Evolutionary conservation across 2,329 filamentous ascomycete species (phyloP).

Genomic region (Lasiodiplodia hormozganensis): DNA sequence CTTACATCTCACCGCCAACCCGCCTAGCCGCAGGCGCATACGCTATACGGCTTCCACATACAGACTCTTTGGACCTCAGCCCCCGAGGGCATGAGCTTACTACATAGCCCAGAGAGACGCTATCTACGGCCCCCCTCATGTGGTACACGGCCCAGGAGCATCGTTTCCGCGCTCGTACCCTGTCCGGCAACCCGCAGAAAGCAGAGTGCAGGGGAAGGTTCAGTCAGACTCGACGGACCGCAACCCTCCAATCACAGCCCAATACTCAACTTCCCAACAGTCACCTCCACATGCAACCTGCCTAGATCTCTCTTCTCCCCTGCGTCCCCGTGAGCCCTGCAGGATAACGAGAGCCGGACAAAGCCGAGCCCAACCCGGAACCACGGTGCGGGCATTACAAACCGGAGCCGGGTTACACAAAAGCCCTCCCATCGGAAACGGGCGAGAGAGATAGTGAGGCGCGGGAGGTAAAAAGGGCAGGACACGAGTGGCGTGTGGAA

Average conservation of each 20-base stretch:
- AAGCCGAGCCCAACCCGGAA: background rate
- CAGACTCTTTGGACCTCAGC: background rate
- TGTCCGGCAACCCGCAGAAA: background rate
- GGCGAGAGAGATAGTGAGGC: background rate
- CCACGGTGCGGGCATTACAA: background rate
- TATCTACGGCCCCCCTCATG: background rate
- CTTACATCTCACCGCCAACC: background rate
- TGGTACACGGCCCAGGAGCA: background rate
- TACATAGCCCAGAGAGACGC: background rate
- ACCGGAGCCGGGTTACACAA: background rate
- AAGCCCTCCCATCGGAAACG: background rate
- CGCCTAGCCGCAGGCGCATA: background rate
- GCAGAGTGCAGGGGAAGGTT: background rate
- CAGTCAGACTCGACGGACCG: background rate
- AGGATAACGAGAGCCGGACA: background rate
- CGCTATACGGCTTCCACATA: background rate
- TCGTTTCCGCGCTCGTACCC: background rate
- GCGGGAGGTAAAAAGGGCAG: background rate
- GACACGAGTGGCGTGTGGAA: background rate
- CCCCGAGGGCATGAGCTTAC: background rate
- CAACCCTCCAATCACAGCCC: no score
- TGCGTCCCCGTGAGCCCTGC: background rate
- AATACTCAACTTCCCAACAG: background rate
- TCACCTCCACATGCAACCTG: background rate
- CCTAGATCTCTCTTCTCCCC: background rate